These are phyloP conservation scores for Xylaria sp. DNA, from an alignment of 2,329 filamentous ascomycete genomes.

Conservation along the genomic window DNA sequence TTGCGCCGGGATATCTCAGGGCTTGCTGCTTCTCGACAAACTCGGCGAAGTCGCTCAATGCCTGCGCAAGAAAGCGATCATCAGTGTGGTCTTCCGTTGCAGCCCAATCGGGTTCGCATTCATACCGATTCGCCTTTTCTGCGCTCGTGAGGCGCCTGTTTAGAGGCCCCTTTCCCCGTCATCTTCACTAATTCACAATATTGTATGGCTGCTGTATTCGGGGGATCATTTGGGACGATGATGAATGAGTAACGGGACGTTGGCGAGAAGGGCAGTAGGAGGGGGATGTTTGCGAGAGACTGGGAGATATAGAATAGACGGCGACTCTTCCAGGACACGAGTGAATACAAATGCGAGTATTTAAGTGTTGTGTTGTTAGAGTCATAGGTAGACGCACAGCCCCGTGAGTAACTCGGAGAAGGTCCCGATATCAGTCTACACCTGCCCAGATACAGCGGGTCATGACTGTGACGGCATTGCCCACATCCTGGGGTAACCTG, in stretches of 20 bases:
- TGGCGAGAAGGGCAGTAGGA: no score
- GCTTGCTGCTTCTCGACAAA: conserved; percentile 96
- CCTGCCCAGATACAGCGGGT: no score
- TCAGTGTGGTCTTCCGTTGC: neutral
- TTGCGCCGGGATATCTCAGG: conserved; percentile 62
- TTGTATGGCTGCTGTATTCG: conserved; percentile 33
- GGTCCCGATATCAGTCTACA: neutral
- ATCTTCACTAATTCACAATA: conserved; percentile 46
- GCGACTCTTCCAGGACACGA: neutral
- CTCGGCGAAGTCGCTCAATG: conserved; percentile 94
- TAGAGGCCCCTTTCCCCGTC: conserved; percentile 58
- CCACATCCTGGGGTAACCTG: neutral
- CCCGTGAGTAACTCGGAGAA: conserved; percentile 23
- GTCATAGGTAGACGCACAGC: conserved; percentile 9
- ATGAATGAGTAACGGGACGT: neutral
- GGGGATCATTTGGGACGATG: conserved; percentile 33
- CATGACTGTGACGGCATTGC: neutral
- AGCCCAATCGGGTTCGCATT: conserved; percentile 4
- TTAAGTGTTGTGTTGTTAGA: conserved; percentile 15
- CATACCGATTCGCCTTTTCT: conserved; percentile 85
- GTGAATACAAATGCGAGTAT: neutral
- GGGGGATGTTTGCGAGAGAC: no score
- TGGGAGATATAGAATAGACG: neutral
- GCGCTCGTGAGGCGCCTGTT: conserved; percentile 75
- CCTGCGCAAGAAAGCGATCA: conserved; percentile 47